These are phyloP conservation scores for Aureobasidium sp. DNA, from an alignment of 2,329 filamentous ascomycete genomes.

Conservation along the genomic window DNA sequence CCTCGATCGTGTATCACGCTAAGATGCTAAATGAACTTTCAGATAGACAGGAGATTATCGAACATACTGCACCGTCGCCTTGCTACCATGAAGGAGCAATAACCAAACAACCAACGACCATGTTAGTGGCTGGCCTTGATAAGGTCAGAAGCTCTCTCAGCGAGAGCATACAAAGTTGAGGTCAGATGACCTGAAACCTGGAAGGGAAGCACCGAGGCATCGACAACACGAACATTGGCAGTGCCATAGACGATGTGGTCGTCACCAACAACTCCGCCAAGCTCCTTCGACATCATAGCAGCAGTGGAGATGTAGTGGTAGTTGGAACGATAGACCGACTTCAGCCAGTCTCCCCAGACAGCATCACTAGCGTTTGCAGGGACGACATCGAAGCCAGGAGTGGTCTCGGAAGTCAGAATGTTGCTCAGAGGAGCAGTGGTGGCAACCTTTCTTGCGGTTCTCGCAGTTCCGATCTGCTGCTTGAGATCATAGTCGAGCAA, in stretches of 20 bases:
- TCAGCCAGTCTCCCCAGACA: constrained; percentile 17
- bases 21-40: background rate
- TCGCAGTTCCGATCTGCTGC: constrained; percentile 27
- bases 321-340: constrained; percentile 20
- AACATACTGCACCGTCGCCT: background rate
- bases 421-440: constrained; percentile 19
- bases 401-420: constrained; percentile 19
- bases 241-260: constrained; percentile 30
- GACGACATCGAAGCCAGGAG: constrained; percentile 3
- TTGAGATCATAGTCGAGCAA: constrained; percentile 31
- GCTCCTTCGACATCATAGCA: constrained; percentile 28
- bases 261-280: constrained; percentile 30
- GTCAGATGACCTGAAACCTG: constrained; percentile 31
- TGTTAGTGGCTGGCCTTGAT: constrained; percentile 19
- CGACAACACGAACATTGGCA: constrained; percentile 30
- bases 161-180: constrained; percentile 32
- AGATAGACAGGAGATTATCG: background rate
- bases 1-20: background rate
- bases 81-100: background rate
- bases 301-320: constrained; percentile 30
- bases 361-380: constrained; percentile 20
- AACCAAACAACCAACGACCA: background rate
- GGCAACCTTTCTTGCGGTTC: constrained; percentile 23
- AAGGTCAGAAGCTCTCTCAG: constrained; percentile 28
- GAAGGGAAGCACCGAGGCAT: constrained; percentile 30